Evolutionary conservation across 192 early-diverging fungal species (phyloP).

Genomic region (Rhizoclosmatium sp.): DNA sequence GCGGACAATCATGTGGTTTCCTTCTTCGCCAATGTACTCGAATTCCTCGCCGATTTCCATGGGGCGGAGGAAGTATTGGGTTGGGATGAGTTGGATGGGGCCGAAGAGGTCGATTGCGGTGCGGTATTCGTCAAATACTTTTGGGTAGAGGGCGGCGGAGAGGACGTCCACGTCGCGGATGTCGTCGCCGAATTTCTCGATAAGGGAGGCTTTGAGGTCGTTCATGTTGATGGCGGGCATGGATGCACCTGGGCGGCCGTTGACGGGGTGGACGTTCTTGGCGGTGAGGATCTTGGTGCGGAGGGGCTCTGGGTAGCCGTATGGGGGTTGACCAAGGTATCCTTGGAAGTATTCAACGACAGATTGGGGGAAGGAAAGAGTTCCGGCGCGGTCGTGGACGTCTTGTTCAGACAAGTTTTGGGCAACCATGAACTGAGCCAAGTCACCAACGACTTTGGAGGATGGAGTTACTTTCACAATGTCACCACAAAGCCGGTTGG

Average conservation of each 20-base stretch:
- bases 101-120: conserved; percentile 78
- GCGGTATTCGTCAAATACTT: conserved; percentile 89
- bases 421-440: conserved; percentile 98
- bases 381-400: conserved; percentile 76
- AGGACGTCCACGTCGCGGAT: conserved; percentile 83
- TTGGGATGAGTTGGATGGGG: conserved; percentile 89
- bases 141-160: conserved; percentile 91
- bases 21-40: conserved; percentile 85
- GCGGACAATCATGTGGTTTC: conserved; percentile 85
- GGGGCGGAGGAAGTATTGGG: conserved; percentile 88
- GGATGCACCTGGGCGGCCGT: conserved; percentile 84
- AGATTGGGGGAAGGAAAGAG: conserved; percentile 91
- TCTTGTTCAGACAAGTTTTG: conserved; percentile 80
- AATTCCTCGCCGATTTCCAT: conserved; percentile 90
- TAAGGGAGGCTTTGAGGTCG: conserved; percentile 74
- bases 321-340: conserved; percentile 91
- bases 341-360: conserved; percentile 97
- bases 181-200: conserved; percentile 81
- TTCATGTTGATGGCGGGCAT: conserved; percentile 82
- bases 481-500: conserved; percentile 92
- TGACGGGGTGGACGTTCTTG: conserved; percentile 74
- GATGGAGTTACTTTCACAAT: conserved; percentile 98
- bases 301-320: conserved; percentile 93
- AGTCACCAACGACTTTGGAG: conserved; percentile 97
- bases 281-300: conserved; percentile 76